Conservation (phyloP, 176 grass and related monocot genomes). For the Avena eriantha region DNA sequence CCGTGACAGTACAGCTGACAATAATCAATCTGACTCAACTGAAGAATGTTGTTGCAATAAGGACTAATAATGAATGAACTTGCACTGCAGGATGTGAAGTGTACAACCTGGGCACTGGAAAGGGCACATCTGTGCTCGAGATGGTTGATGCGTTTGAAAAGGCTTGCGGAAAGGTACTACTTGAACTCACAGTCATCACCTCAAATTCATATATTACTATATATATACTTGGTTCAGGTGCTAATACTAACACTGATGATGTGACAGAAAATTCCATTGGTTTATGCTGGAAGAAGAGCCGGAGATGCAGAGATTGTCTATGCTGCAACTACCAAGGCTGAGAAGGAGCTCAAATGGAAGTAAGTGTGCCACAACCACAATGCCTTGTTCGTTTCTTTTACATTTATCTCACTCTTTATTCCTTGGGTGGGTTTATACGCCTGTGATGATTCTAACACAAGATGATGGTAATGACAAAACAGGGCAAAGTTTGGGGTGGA, state of each 20-base stretch:
- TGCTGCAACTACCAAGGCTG: constrained; percentile 70
- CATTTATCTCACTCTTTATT: not conserved
- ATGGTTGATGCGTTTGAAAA: constrained; percentile 85
- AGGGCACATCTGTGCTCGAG: constrained; percentile 82
- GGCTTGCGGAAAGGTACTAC: constrained; percentile 66
- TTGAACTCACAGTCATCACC: not conserved
- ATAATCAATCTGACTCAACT: not conserved
- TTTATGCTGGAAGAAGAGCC: constrained; percentile 69
- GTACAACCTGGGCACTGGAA: constrained; percentile 87
- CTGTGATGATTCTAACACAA: not conserved
- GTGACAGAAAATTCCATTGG: constrained; percentile 70
- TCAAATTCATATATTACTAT: not conserved
- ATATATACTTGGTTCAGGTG: not conserved
- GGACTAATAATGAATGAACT: not conserved
- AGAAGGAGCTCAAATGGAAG: constrained; percentile 90
- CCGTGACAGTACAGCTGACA: not conserved
- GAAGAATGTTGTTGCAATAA: not conserved
- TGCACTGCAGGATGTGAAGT: constrained; percentile 66
- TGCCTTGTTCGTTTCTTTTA: not conserved
- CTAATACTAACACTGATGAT: too few species aligned
- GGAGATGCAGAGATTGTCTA: constrained; percentile 82
- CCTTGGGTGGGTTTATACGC: not conserved
- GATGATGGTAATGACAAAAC: not conserved
- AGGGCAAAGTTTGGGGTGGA: constrained; percentile 84
- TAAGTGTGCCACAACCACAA: constrained; percentile 25